Percentiles rank a stretch among this genome's conserved stretches.
phyloP scores from a whole-genome alignment of 179 eudicot species.

The Gypsophila paniculata region DNA sequence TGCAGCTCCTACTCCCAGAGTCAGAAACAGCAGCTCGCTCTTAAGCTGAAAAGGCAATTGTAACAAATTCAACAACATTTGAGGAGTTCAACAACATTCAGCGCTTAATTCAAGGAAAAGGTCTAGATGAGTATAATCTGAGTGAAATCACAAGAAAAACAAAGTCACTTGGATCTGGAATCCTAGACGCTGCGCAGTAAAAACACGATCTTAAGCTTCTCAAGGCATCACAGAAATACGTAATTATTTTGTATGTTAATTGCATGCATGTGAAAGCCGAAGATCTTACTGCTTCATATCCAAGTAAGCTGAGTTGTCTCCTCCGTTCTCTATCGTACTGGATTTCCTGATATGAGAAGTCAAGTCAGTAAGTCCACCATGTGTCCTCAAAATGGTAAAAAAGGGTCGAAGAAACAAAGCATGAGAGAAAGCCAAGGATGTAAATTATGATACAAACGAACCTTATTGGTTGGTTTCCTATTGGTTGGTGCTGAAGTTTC shows the following conservation, averaged over 20 bases:
- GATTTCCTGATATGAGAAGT: constrained; percentile 54
- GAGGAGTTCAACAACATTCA: background rate
- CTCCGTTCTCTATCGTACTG: constrained; percentile 65
- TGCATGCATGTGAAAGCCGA: constrained; percentile 14
- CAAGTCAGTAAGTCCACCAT: constrained; percentile 18
- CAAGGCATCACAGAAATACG: constrained; percentile 6
- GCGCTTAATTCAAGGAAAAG: background rate
- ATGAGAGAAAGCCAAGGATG: constrained; percentile 12
- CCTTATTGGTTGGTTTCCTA: constrained; percentile 58
- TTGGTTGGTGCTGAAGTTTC: constrained; percentile 68
- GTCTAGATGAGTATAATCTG: background rate
- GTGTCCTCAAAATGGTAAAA: background rate
- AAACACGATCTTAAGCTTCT: constrained; percentile 8
- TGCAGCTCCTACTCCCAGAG: constrained; percentile 72
- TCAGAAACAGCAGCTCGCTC: constrained; percentile 76
- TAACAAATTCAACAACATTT: constrained; percentile 14
- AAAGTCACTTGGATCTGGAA: background rate
- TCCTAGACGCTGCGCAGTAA: background rate
- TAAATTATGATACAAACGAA: constrained; percentile 21
- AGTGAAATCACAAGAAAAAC: background rate
- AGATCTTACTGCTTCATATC: constrained; percentile 83
- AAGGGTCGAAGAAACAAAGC: constrained; percentile 8
- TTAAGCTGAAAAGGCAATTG: constrained; percentile 63
- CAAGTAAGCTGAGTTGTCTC: constrained; percentile 62
- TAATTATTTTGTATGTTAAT: background rate